phyloP scores from a whole-genome alignment of 345 rosid genomes.

The Hibiscus tridactylites region DNA sequence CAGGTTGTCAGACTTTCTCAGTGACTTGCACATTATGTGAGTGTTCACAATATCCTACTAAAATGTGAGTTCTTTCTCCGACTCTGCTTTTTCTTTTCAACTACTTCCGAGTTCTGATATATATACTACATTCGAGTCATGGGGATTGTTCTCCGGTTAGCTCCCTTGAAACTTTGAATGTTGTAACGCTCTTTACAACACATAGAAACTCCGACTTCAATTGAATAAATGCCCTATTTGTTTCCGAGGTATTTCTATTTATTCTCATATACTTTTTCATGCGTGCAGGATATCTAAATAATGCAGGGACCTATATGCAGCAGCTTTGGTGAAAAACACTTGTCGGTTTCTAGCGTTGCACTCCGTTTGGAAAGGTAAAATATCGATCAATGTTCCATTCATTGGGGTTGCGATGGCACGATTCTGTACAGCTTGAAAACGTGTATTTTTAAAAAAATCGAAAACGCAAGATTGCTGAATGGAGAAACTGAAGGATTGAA shows the following conservation, averaged over 20 bases:
- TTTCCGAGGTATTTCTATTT: neutral
- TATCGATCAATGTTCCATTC: neutral
- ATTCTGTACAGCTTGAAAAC: neutral
- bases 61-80: constrained; percentile 4
- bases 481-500: constrained; percentile 2
- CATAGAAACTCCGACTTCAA: neutral
- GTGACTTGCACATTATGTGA: constrained; percentile 11
- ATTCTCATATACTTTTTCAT: neutral
- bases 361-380: constrained; percentile 1
- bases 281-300: constrained; percentile 20
- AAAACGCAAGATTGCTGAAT: constrained; percentile 14
- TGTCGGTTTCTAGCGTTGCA: constrained; percentile 8
- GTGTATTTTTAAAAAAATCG: no score
- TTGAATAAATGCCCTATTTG: neutral
- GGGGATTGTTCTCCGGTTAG: neutral
- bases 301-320: constrained; percentile 10
- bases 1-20: constrained; percentile 16
- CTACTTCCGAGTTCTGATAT: neutral
- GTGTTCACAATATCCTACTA: neutral
- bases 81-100: neutral
- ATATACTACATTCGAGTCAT: neutral
- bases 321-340: constrained; percentile 9
- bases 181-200: no score
- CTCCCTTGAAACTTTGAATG: neutral
- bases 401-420: neutral